Conservation (phyloP, 345 rosid genomes). For the Triadica sebifera region DNA sequence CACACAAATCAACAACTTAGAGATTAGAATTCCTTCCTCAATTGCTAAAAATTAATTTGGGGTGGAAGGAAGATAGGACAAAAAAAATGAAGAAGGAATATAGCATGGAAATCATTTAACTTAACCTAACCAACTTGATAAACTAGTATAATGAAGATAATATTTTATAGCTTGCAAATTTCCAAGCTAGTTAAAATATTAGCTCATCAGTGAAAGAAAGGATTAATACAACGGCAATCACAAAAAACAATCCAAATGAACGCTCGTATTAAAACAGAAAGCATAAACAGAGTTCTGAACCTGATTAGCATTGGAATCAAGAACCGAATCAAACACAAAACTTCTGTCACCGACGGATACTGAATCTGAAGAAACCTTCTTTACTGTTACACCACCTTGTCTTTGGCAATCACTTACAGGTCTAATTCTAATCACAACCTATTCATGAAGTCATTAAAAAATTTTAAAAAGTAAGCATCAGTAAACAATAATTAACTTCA, state of each 20-base stretch:
- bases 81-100: neutral
- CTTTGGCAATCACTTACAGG: slow-evolving; percentile 43
- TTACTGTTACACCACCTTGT: slow-evolving; percentile 44
- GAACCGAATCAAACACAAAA: slow-evolving; percentile 74
- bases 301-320: slow-evolving; percentile 77
- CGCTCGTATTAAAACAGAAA: neutral
- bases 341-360: slow-evolving; percentile 57
- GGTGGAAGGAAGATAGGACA: too few relatives aligned
- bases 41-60: neutral
- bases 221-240: neutral
- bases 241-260: neutral
- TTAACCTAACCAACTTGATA: neutral
- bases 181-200: neutral
- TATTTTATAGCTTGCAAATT: neutral
- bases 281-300: slow-evolving; percentile 28
- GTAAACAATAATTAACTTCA: slow-evolving; percentile 8
- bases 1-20: slow-evolving; percentile 19
- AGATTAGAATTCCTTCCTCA: neutral
- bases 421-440: slow-evolving; percentile 87
- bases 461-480: neutral
- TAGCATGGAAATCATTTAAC: neutral
- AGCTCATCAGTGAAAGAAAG: neutral
- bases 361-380: slow-evolving; percentile 58
- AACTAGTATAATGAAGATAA: too few relatives aligned
- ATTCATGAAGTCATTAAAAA: too few relatives aligned